These are phyloP conservation scores for Kwoniella newhampshirensis DNA, from an alignment of 768 basidiomycete genomes.

Conservation along the genomic window DNA sequence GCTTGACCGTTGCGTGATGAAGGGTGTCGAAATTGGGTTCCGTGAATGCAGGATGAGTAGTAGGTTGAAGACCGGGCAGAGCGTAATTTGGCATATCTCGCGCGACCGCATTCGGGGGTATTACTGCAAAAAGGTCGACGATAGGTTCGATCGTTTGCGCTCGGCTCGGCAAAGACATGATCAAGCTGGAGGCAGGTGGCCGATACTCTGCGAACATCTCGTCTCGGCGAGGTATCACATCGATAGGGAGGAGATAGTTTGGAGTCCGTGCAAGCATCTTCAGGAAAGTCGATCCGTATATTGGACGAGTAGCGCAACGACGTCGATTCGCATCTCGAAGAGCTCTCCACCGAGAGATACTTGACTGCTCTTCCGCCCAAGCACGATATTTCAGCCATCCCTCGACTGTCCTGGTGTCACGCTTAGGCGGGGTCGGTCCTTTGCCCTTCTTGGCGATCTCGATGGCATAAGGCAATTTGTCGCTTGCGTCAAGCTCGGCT, in stretches of 20 bases:
- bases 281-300: constrained; percentile 53
- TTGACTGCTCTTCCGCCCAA: constrained; percentile 59
- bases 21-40: constrained; percentile 65
- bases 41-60: constrained; percentile 45
- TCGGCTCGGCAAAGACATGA: constrained; percentile 68
- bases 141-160: constrained; percentile 60
- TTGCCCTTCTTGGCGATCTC: constrained; percentile 18
- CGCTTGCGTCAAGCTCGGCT: constrained; percentile 42
- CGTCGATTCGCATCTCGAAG: constrained; percentile 71
- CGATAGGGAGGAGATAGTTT: constrained; percentile 38
- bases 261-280: constrained; percentile 52
- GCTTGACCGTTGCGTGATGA: constrained; percentile 73
- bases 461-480: constrained; percentile 37
- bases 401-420: constrained; percentile 70
- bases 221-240: constrained; percentile 5
- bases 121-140: constrained; percentile 73
- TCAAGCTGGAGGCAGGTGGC: constrained; percentile 56
- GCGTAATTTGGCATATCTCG: constrained; percentile 68
- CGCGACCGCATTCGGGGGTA: constrained; percentile 75
- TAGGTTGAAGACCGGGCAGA: constrained; percentile 57
- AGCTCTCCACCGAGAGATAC: constrained; percentile 66
- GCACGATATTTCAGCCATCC: constrained; percentile 66
- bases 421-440: constrained; percentile 59
- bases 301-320: constrained; percentile 60
- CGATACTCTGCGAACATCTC: constrained; percentile 30